Base-by-base conservation (phyloP, 805 yeast species). In the Tetrapisispora namnaoensis region DNA sequence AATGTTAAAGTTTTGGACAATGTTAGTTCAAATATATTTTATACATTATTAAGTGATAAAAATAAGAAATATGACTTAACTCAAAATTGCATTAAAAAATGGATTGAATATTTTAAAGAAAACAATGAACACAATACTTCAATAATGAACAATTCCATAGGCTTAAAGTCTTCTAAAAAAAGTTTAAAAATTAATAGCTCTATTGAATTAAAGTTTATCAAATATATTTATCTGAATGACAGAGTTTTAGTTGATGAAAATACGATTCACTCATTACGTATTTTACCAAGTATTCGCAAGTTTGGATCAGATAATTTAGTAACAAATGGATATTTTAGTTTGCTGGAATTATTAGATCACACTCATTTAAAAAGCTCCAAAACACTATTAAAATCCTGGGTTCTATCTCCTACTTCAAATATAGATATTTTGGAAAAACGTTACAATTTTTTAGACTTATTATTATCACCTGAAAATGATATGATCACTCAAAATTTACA, bases 381-480 rank as follows among this genome's bases (percentile, higher is more conserved):
- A 28, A 53, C 57, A 22, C 52, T 63, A 1, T 44, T 74, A n/a
- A 56, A 51, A 13, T 51, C 61, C 1, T 70, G 72, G 70, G 53
- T 74, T 11, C 34, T 56, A 2, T 56, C 67, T 16, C 77, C 77
- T 0, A 49, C 68, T 3, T 52, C 61, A 1, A 57, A 63, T n/a
- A 46, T 53, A 1, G 51, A 53, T 1, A 22, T 48, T 7, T 66
- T 74, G 4, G 54, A 60, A 17, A 51, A 54, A 34, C 60, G 77
- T 22, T 58, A 61, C 2, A 51, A 61, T 2, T 55, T 65, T 0
- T 56, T 72, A 1, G 58, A 57, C 8, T 28, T 51, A 0, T 51
- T 73, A 3, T n/a, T 54, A 0, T 45, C 51, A 3, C 59, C 49
- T 5, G 43, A 51, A 13, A 63, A 68, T 45, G 36, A 51, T 1